Conservation (phyloP, 2,329 filamentous ascomycete species). For the Venturia pyrina region DNA sequence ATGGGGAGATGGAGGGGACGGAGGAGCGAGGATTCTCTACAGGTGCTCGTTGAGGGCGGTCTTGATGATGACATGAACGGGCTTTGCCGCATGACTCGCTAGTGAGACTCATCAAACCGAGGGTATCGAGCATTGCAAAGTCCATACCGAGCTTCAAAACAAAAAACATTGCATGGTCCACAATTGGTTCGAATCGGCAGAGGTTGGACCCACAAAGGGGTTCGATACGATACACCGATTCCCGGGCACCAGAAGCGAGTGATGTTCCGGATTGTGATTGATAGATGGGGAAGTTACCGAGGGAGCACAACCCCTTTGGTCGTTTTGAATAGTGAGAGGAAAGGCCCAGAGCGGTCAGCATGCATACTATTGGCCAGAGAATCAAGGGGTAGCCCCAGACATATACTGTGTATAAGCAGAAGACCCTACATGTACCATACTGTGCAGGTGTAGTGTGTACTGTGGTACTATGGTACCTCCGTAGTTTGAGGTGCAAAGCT, state of each 20-base stretch:
- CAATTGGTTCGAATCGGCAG: not conserved
- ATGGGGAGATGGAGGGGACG: not conserved
- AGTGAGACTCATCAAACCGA: not conserved
- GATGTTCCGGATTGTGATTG: not conserved
- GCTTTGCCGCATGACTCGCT: not conserved
- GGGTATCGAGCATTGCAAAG: not conserved
- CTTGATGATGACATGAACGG: conserved; percentile 5
- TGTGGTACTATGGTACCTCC: too few species aligned
- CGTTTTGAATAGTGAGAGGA: not conserved
- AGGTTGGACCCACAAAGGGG: not conserved
- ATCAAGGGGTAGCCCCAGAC: too few species aligned
- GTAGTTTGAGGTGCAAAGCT: too few species aligned
- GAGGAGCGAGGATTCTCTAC: not conserved
- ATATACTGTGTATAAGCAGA: too few species aligned
- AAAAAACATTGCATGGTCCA: not conserved
- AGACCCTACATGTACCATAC: too few species aligned
- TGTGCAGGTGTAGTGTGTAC: too few species aligned
- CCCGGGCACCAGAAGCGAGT: not conserved
- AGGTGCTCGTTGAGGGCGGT: not conserved
- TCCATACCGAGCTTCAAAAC: not conserved
- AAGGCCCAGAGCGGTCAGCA: not conserved
- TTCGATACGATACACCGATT: not conserved
- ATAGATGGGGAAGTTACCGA: not conserved
- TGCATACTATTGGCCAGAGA: too few species aligned
- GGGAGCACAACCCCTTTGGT: not conserved